Evolutionary conservation across 306 rosid genomes (phyloP).

Genomic region (Potentilla sterilis): DNA sequence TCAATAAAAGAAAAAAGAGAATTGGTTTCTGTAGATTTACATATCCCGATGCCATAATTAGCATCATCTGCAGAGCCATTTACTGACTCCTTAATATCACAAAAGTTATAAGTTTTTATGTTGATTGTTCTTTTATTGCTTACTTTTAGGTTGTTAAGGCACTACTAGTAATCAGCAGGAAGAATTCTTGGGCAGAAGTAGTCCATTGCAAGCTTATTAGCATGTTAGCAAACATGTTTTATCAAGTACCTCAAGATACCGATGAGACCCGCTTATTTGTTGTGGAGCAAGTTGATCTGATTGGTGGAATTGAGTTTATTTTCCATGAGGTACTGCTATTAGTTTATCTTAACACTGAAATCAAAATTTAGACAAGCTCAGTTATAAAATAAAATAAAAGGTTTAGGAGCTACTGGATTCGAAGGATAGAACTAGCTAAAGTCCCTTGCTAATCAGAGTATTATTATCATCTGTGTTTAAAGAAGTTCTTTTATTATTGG

Average conservation of each 20-base stretch:
- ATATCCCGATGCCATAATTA: slow-evolving; percentile 1
- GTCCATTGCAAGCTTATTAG: slow-evolving; percentile 92
- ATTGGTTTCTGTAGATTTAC: not conserved
- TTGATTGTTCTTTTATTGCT: slow-evolving; percentile 29
- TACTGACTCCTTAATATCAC: not conserved
- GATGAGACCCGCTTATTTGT: slow-evolving; percentile 57
- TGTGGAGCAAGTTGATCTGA: slow-evolving; percentile 80
- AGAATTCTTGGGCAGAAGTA: slow-evolving; percentile 93
- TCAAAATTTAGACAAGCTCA: slow-evolving; percentile 9
- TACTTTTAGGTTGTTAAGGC: slow-evolving; percentile 67
- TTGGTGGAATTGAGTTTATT: slow-evolving; percentile 91
- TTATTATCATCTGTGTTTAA: not conserved
- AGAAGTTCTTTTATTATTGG: not conserved
- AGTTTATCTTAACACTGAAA: not conserved
- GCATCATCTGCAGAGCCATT: not conserved
- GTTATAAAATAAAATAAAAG: not conserved
- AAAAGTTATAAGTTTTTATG: slow-evolving; percentile 26
- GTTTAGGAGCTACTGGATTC: not conserved
- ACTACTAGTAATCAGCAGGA: slow-evolving; percentile 72
- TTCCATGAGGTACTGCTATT: slow-evolving; percentile 69
- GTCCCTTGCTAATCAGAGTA: slow-evolving; percentile 3
- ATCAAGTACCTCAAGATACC: slow-evolving; percentile 62
- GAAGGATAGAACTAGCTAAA: not conserved
- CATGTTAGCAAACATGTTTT: slow-evolving; percentile 92
- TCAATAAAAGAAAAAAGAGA: not conserved